Conservation (phyloP, 495 filamentous ascomycete genomes). For the Cladorrhinum samala region DNA sequence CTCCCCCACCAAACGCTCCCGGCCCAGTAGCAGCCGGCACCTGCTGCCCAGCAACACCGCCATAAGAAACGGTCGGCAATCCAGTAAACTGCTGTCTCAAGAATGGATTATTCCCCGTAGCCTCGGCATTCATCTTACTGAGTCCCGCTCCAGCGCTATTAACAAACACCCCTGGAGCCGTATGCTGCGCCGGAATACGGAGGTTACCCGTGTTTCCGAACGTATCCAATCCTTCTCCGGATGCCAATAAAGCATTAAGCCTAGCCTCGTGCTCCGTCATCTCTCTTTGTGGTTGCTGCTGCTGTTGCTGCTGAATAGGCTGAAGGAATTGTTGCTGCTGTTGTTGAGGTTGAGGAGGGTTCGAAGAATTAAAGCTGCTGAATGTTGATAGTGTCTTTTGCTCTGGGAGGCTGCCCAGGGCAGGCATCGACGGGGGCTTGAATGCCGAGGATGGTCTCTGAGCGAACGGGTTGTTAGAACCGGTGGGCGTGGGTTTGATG, state of each 20-base stretch:
- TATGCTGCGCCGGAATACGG: constrained; percentile 95
- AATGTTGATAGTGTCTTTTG: constrained; percentile 57
- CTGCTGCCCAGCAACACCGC: constrained; percentile 35
- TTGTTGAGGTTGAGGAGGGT: constrained; percentile 26
- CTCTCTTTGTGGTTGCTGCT: constrained; percentile 46
- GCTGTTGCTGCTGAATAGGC: constrained; percentile 35
- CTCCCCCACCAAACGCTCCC: constrained; percentile 47
- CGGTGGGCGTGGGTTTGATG: constrained; percentile 64
- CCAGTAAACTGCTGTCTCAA: constrained; percentile 73
- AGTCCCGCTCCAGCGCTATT: constrained; percentile 83
- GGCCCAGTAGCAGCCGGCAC: constrained; percentile 76
- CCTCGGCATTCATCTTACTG: constrained; percentile 60
- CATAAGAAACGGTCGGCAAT: constrained; percentile 57
- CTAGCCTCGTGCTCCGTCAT: constrained; percentile 73
- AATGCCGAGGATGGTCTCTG: constrained; percentile 35
- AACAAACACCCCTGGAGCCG: constrained; percentile 92
- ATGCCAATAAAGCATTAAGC: constrained; percentile 82
- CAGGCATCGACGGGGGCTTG: constrained; percentile 51
- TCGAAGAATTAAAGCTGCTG: constrained; percentile 14
- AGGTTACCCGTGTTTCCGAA: constrained; percentile 94
- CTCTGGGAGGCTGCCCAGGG: constrained; percentile 63
- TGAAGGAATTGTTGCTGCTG: constrained; percentile 22
- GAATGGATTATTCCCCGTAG: constrained; percentile 90
- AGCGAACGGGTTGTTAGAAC: constrained; percentile 96
- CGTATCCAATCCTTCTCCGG: constrained; percentile 89